A percentile compares a stretch with the other conserved stretches of the same genome.
phyloP scores from a whole-genome alignment of 2,329 filamentous ascomycete species.

The Waltergamsia citrina region DNA sequence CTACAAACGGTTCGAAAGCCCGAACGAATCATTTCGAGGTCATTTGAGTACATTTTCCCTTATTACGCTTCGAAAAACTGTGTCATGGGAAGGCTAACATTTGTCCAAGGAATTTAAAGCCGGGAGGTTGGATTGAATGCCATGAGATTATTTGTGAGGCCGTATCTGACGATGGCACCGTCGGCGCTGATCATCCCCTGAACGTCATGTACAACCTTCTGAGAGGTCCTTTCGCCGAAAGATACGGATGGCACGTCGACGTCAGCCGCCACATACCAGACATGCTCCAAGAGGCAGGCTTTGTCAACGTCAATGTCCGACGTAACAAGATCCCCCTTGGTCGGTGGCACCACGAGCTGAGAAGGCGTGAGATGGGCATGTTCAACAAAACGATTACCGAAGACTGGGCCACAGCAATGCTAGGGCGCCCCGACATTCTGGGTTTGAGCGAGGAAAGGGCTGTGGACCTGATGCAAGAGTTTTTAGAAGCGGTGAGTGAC shows the following conservation, averaged over 20 bases:
- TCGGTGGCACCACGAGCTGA: slow-evolving; percentile 24
- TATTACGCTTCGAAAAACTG: slow-evolving; percentile 10
- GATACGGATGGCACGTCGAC: slow-evolving; percentile 24
- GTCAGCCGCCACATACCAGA: slow-evolving; percentile 16
- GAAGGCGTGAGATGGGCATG: slow-evolving; percentile 25
- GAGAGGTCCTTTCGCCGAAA: slow-evolving; percentile 17
- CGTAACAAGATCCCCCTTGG: slow-evolving; percentile 22
- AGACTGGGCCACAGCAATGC: slow-evolving; percentile 22
- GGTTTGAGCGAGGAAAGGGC: slow-evolving; percentile 23
- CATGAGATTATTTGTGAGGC: slow-evolving; percentile 11
- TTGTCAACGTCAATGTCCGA: slow-evolving; percentile 16
- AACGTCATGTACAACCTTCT: slow-evolving; percentile 22
- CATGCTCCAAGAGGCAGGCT: slow-evolving; percentile 20
- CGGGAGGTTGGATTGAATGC: slow-evolving; percentile 22
- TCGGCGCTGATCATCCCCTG: slow-evolving; percentile 15
- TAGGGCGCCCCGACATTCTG: slow-evolving; percentile 20
- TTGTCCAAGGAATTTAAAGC: slow-evolving; percentile 43
- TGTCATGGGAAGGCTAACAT: slow-evolving; percentile 25
- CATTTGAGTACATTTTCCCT: slow-evolving; percentile 24
- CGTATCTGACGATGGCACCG: slow-evolving; percentile 6
- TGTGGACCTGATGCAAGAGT: slow-evolving; percentile 16
- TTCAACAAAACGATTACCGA: slow-evolving; percentile 24
- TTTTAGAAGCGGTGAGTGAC: slow-evolving; percentile 21
- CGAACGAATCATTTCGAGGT: slow-evolving; percentile 34
- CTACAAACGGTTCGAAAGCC: slow-evolving; percentile 41